Base-by-base conservation (phyloP, 2,329 filamentous ascomycete genomes). In the Alternaria ethzedia region DNA sequence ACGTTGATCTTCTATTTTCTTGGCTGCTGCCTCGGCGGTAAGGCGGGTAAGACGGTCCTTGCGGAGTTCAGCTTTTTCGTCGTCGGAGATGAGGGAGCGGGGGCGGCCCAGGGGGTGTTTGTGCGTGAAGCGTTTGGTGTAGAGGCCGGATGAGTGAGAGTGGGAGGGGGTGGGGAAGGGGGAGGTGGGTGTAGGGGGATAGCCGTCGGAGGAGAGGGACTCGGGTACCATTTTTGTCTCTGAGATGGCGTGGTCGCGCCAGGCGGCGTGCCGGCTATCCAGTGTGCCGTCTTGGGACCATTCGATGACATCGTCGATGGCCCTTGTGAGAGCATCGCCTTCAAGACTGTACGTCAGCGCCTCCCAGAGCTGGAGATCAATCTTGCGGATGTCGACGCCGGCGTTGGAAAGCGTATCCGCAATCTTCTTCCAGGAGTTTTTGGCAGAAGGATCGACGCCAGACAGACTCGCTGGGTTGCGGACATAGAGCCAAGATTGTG, bases 111-210 rank as follows among this genome's bases (percentile, higher is more conserved):
- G 47, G 3, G 54, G 47, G 8, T 58, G 23, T 20, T 36, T 32
- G 20, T 59, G 59, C 0, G 59, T 21, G 15, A 59, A 62, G 47
- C 59, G 59, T 21, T 62, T 50, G 2, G 59, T 43, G 41, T 62
- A 25, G 15, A 61, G 20, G 8, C 32, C 26, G 8, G 30, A 30
- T 3, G 32, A n/a, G 32, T n/a, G 15, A 5, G 12, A 6, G 12
- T 5, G 12, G 5, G 2, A 13, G 11, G 11, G 5, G 28, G 28
- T 13, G 5, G 7, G 4, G 21, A 23, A 25, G 2, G 30, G 30
- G 30, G 30, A 3, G 30, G 32, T 36, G 15, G 32, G 15, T 3
- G 32, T 36, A 13, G 32, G n/a, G 2, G 13, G 12, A 30, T 5
- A 17, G 50, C 20, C 36, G 36, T 41, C 36, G 36, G 36, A 41